Conservation (phyloP, 2,329 filamentous ascomycete genomes). For the Colletotrichum sp. region DNA sequence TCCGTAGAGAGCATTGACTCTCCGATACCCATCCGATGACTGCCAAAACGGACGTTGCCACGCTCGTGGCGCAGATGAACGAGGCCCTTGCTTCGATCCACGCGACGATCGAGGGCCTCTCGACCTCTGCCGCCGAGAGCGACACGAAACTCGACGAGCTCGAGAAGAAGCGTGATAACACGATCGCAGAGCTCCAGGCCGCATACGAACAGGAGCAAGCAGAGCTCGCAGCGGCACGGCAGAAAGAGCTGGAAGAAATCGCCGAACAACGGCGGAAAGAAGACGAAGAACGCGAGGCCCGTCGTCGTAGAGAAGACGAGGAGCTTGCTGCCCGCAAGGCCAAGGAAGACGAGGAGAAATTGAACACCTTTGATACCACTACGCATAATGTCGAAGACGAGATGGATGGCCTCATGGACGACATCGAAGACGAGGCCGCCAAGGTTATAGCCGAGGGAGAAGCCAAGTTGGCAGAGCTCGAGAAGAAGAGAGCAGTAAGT, state of each 20-base stretch:
- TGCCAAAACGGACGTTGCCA: slow-evolving; percentile 36
- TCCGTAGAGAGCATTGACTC: neutral
- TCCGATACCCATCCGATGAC: slow-evolving; percentile 3
- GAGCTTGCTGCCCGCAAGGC: slow-evolving; percentile 29
- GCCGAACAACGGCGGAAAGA: slow-evolving; percentile 40
- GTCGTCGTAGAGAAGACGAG: slow-evolving; percentile 40
- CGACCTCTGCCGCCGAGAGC: slow-evolving; percentile 31
- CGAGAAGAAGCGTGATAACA: slow-evolving; percentile 40
- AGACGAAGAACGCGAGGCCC: slow-evolving; percentile 44
- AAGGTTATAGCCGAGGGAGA: slow-evolving; percentile 34
- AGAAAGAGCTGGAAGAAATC: slow-evolving; percentile 34
- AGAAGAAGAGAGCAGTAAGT: slow-evolving; percentile 35
- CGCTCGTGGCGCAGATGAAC: slow-evolving; percentile 47
- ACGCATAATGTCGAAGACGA: slow-evolving; percentile 38
- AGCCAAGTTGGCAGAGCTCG: slow-evolving; percentile 34
- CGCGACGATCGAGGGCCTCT: slow-evolving; percentile 37
- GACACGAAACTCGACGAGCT: slow-evolving; percentile 41
- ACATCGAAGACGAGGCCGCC: slow-evolving; percentile 35
- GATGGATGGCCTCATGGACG: slow-evolving; percentile 37
- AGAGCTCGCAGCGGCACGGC: slow-evolving; percentile 31
- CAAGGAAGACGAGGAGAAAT: slow-evolving; percentile 35
- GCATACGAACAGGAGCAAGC: slow-evolving; percentile 36
- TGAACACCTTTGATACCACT: slow-evolving; percentile 32
- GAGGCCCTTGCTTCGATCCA: slow-evolving; percentile 45
- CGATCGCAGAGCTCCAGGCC: slow-evolving; percentile 33